Evolutionary conservation across 208 protist genomes (phyloP).

Genomic region (Wallacemonas sp.): DNA sequence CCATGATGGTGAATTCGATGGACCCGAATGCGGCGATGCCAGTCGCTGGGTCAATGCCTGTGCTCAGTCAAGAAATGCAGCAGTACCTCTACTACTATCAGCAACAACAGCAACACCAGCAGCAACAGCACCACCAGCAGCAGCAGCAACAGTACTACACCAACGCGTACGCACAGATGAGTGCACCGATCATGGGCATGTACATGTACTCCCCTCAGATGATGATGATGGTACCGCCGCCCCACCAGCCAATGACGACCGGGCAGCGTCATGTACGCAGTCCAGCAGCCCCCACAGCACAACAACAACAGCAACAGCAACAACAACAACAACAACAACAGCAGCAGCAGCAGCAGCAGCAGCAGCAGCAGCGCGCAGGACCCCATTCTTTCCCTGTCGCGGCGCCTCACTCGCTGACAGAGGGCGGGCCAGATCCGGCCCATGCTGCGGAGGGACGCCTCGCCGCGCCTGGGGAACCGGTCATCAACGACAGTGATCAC

Average conservation of each 20-base stretch:
- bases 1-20: not conserved
- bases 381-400: too few relatives aligned
- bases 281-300: too few relatives aligned
- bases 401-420: too few relatives aligned
- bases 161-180: not conserved
- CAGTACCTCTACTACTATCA: constrained; percentile 25
- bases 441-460: too few relatives aligned
- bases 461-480: too few relatives aligned
- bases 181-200: not conserved
- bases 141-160: constrained; percentile 13
- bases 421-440: too few relatives aligned
- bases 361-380: too few relatives aligned
- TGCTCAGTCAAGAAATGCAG: constrained; percentile 14
- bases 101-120: constrained; percentile 23
- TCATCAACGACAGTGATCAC: too few relatives aligned
- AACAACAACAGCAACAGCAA: constrained; percentile 5
- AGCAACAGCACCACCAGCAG: constrained; percentile 24
- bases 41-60: constrained; percentile 3
- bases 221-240: not conserved
- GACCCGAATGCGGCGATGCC: not conserved
- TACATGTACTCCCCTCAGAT: not conserved
- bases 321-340: constrained; percentile 3
- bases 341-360: constrained; percentile 4
- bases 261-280: too few relatives aligned
- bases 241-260: too few relatives aligned